Base-by-base conservation (phyloP, 805 yeast genomes). In the Danielia reshetovae region DNA sequence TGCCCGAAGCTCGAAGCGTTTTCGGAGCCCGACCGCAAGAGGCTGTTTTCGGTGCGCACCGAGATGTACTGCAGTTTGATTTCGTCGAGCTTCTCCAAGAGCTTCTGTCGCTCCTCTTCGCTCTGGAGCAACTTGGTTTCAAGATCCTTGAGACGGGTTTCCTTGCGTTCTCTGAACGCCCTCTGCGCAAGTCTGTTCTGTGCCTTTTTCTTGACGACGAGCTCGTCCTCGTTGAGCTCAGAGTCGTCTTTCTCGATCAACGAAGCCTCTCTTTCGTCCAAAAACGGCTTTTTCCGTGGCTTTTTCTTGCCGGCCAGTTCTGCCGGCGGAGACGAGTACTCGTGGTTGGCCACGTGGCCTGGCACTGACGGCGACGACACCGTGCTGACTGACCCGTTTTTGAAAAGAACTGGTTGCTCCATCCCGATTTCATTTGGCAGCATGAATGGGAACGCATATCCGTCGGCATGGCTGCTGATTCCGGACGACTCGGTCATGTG, bases 141-240 rank as follows among this genome's bases (percentile, higher is more conserved):
- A 27, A 86, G 65, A 46, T 81, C 88, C 52, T 79, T 81, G 41
- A 83, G 59, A 47, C 74, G 78, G 32, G 76, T 75, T 55, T 84
- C 93, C 55, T 82, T 84, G 32, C 94, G 75, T 57, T 85, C 89
- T 41, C 95, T 66, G 58, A 84, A 86, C 2, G 95, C 95, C 46
- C 88, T 68, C 60, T 86, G 95, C 1, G 95, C 95, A 8, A 89
- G 89, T 49, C 95, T 67, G 53, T 85, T 85, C 54, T 82, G 93
- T 2, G 86, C 87, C 52, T 79, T 83, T 34, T 85, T 72, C 54
- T 76, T 78, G 43, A 71, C 62, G 13, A 69, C 70, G 5, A 75
- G 48, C 40, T 77, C 67, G 14, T 56, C 60, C 36, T 65, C 70
- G 8, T 52, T 54, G 28, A 67, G 49, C 26, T 60, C 60, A 4